Conservation (phyloP, 2,329 filamentous ascomycete genomes). For the Colletotrichum sp. region DNA sequence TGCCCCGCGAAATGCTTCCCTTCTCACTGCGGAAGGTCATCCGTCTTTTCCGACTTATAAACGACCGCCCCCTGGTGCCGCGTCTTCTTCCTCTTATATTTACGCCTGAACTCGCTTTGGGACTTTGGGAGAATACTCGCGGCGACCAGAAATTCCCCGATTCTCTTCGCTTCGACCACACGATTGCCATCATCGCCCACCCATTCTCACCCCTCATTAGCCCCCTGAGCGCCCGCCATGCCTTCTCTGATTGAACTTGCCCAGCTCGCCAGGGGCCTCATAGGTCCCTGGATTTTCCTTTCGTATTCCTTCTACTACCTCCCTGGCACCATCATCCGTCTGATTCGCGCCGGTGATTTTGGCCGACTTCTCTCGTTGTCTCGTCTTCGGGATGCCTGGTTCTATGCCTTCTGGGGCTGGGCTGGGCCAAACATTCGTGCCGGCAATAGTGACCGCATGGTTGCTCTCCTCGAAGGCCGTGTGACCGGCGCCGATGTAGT, state of each 20-base stretch:
- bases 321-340: slow-evolving; percentile 51
- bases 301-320: slow-evolving; percentile 51
- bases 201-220: background rate
- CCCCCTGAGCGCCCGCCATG: slow-evolving; percentile 24
- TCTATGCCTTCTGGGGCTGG: slow-evolving; percentile 64
- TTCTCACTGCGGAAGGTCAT: background rate
- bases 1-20: background rate
- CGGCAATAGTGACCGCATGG: slow-evolving; percentile 46
- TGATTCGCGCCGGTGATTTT: slow-evolving; percentile 41
- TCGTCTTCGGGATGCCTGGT: slow-evolving; percentile 57
- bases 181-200: background rate
- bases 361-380: slow-evolving; percentile 44
- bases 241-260: slow-evolving; percentile 20
- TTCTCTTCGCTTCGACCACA: background rate
- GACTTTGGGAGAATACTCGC: background rate
- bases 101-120: background rate
- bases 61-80: background rate
- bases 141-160: background rate
- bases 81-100: background rate
- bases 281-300: slow-evolving; percentile 61
- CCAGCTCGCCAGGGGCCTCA: slow-evolving; percentile 35
- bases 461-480: slow-evolving; percentile 60
- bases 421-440: slow-evolving; percentile 56
- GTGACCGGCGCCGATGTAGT: slow-evolving; percentile 41
- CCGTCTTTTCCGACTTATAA: slow-evolving; percentile 3